Conservation (phyloP, 768 basidiomycete genomes). For the Suillus occidentalis region DNA sequence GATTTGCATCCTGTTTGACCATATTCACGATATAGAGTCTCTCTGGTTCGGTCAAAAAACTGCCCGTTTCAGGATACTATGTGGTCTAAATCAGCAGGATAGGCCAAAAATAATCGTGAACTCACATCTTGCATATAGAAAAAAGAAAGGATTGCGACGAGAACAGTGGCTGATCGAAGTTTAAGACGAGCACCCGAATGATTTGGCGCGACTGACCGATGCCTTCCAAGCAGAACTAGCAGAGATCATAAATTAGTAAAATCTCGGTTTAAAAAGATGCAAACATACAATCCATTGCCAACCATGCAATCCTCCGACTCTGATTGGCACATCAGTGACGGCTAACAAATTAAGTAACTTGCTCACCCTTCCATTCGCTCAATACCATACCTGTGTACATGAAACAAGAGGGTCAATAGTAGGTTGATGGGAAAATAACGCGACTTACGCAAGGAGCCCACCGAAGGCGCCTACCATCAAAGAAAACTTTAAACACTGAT, state of each 20-base stretch:
- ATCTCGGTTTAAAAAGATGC: background rate
- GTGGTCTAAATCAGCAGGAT: background rate
- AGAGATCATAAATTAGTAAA: background rate
- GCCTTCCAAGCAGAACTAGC: slow-evolving; percentile 34
- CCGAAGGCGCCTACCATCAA: slow-evolving; percentile 40
- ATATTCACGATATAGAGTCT: slow-evolving; percentile 37
- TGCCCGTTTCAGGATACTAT: slow-evolving; percentile 59
- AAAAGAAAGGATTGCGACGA: slow-evolving; percentile 30
- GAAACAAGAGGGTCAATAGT: background rate
- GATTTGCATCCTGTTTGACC: slow-evolving; percentile 45
- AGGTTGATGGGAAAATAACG: background rate
- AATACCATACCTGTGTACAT: slow-evolving; percentile 32
- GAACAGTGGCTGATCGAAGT: slow-evolving; percentile 19
- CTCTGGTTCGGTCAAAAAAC: slow-evolving; percentile 50
- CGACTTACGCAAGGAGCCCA: slow-evolving; percentile 45
- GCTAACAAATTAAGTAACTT: slow-evolving; percentile 19
- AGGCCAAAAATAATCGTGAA: background rate
- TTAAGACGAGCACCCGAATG: background rate
- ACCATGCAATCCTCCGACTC: slow-evolving; percentile 31
- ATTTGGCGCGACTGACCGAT: slow-evolving; percentile 17
- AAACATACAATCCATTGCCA: slow-evolving; percentile 39
- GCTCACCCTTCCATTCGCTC: slow-evolving; percentile 35
- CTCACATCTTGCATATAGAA: slow-evolving; percentile 56
- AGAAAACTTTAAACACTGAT: background rate
- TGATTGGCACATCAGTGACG: background rate